A percentile compares a stretch with the other conserved stretches of the same genome.
Evolutionary conservation across 306 rosid species (phyloP).

Genomic region (Ammopiptanthus mongolicus): DNA sequence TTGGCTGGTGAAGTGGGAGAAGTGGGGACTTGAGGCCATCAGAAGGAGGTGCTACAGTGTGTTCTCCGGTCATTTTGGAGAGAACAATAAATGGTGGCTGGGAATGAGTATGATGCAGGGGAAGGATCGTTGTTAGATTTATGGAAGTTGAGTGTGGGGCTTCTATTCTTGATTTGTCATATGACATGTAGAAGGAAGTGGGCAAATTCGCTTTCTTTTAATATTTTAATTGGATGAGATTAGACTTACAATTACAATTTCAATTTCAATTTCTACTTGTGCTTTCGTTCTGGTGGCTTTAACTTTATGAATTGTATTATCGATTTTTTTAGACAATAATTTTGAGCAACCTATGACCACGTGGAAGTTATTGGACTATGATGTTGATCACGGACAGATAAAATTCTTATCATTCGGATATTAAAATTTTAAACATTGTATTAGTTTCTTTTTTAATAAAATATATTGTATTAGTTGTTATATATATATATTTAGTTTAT

Average conservation of each 20-base stretch:
- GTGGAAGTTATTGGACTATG: background rate
- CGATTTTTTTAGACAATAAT: background rate
- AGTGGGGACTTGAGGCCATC: conserved; percentile 58
- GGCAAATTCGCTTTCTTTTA: background rate
- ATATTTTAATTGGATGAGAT: background rate
- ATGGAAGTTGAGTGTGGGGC: background rate
- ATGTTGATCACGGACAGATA: background rate
- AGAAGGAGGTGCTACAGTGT: background rate
- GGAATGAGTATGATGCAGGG: background rate
- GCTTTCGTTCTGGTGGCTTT: background rate
- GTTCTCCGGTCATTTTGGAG: conserved; percentile 35
- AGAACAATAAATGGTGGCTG: background rate
- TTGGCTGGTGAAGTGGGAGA: conserved; percentile 40
- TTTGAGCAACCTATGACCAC: background rate
- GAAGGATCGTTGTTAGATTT: background rate
- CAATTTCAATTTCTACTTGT: background rate
- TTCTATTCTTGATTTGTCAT: background rate
- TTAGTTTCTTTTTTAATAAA: too few relatives aligned
- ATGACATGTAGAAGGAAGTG: background rate
- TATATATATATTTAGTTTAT: too few relatives aligned
- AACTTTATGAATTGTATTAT: background rate
- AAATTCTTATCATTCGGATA: too few relatives aligned
- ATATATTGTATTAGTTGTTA: too few relatives aligned
- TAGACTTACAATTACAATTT: background rate
- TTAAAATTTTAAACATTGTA: too few relatives aligned